A percentile compares a stretch with the other conserved stretches of the same genome.
These are phyloP conservation scores for Penicillium sp. DNA, from an alignment of 2,329 filamentous ascomycete genomes.

Conservation along the genomic window DNA sequence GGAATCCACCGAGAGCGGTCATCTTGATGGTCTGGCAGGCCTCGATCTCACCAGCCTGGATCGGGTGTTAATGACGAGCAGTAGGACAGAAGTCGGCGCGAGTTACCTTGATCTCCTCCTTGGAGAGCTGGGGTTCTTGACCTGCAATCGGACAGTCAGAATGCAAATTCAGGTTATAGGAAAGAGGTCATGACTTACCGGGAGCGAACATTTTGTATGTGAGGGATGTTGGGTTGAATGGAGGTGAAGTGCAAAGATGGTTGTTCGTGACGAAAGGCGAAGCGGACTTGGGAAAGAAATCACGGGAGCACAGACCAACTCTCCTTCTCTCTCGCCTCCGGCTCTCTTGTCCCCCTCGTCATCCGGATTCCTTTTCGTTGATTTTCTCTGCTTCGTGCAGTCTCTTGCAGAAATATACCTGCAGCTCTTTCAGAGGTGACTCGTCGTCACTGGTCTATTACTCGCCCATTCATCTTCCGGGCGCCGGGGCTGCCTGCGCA, in stretches of 20 bases:
- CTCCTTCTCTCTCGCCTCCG: slow-evolving; percentile 22
- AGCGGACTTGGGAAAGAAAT: slow-evolving; percentile 18
- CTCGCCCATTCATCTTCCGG: not conserved
- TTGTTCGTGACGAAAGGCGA: slow-evolving; percentile 1
- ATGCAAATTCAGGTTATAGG: not conserved
- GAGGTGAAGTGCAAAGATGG: slow-evolving; percentile 8
- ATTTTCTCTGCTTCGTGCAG: not conserved
- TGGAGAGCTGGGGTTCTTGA: slow-evolving; percentile 44
- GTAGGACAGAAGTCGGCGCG: not conserved
- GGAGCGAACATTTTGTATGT: slow-evolving; percentile 34
- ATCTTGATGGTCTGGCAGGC: slow-evolving; percentile 55
- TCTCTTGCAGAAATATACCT: not conserved
- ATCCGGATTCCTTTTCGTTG: not conserved
- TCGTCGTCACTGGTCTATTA: not conserved
- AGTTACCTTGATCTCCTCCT: slow-evolving; percentile 46
- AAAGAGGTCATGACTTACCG: slow-evolving; percentile 19
- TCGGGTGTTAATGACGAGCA: not conserved
- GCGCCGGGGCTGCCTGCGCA: not conserved
- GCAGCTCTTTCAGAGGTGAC: not conserved
- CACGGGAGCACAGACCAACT: slow-evolving; percentile 29
- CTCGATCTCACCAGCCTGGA: slow-evolving; percentile 51
- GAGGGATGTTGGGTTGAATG: not conserved
- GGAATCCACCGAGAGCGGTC: slow-evolving; percentile 53
- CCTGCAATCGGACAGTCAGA: slow-evolving; percentile 22
- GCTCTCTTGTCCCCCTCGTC: slow-evolving; percentile 9